These are phyloP conservation scores for Capronia americana DNA, from an alignment of 2,329 filamentous ascomycete species.

Conservation along the genomic window DNA sequence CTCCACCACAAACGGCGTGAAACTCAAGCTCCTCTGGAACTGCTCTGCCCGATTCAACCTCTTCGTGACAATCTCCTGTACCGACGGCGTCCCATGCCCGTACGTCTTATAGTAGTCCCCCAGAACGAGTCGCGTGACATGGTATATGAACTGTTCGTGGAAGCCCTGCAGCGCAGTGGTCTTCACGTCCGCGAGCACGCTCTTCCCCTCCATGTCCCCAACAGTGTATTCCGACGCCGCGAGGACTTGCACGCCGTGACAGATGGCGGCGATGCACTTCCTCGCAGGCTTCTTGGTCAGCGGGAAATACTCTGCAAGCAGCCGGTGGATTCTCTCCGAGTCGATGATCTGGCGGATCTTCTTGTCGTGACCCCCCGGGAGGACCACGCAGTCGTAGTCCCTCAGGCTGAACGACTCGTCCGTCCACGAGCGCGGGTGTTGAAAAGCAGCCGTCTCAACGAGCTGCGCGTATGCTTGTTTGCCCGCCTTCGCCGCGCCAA, in stretches of 20 bases:
- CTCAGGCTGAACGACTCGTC: slow-evolving; percentile 52
- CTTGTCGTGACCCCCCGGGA: slow-evolving; percentile 63
- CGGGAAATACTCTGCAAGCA: slow-evolving; percentile 57
- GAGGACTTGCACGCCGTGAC: slow-evolving; percentile 61
- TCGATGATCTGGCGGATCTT: slow-evolving; percentile 60
- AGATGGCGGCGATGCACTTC: slow-evolving; percentile 58
- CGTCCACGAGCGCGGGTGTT: slow-evolving; percentile 55
- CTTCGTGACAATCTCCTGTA: slow-evolving; percentile 56
- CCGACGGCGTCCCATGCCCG: slow-evolving; percentile 57
- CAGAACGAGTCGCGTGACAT: slow-evolving; percentile 56
- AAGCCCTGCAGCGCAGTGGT: slow-evolving; percentile 58
- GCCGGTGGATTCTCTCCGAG: slow-evolving; percentile 52
- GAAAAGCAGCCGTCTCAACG: slow-evolving; percentile 50
- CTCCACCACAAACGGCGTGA: slow-evolving; percentile 56
- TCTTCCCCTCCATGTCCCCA: slow-evolving; percentile 51
- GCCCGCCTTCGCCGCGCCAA: slow-evolving; percentile 47
- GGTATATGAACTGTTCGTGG: slow-evolving; percentile 59
- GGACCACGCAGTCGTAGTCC: slow-evolving; percentile 56
- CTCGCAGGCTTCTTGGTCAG: slow-evolving; percentile 51
- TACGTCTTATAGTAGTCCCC: slow-evolving; percentile 66
- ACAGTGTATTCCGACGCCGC: slow-evolving; percentile 45
- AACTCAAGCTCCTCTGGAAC: slow-evolving; percentile 54
- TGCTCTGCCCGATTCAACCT: slow-evolving; percentile 52
- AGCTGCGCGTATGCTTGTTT: slow-evolving; percentile 54
- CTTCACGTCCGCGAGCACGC: slow-evolving; percentile 55